These are phyloP conservation scores for Aspergillus viridinutans DNA, from an alignment of 2,329 filamentous ascomycete genomes.

Conservation along the genomic window DNA sequence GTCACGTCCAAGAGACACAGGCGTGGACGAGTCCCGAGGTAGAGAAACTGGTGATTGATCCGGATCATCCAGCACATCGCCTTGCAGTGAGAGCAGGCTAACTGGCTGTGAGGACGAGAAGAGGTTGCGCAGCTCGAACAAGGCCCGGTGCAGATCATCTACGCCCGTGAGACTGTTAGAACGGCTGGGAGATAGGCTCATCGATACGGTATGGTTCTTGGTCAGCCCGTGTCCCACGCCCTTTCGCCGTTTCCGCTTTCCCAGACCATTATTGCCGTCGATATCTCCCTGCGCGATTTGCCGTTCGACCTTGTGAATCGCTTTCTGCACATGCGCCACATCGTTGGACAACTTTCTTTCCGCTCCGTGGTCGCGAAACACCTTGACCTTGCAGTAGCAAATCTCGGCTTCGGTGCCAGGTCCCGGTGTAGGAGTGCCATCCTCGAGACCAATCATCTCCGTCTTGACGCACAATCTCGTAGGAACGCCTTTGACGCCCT, in stretches of 20 bases:
- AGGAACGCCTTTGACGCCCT: constrained; percentile 90
- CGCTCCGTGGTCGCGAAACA: constrained; percentile 88
- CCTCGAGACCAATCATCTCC: constrained; percentile 49
- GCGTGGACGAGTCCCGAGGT: constrained; percentile 17
- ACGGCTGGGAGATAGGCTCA: constrained; percentile 31
- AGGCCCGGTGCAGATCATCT: constrained; percentile 33
- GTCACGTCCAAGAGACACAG: background rate
- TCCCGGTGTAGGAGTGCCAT: constrained; percentile 33
- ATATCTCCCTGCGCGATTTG: constrained; percentile 70
- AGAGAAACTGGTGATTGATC: constrained; percentile 33
- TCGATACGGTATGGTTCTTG: background rate
- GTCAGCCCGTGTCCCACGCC: constrained; percentile 34
- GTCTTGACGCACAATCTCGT: constrained; percentile 87
- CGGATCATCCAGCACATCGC: constrained; percentile 35
- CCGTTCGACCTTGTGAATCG: constrained; percentile 87
- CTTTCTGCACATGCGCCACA: constrained; percentile 85
- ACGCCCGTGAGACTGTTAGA: constrained; percentile 68
- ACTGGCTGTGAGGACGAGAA: constrained; percentile 32
- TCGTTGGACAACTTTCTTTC: constrained; percentile 90
- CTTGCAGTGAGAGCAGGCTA: constrained; percentile 31
- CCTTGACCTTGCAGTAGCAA: constrained; percentile 87
- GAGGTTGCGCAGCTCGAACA: constrained; percentile 33
- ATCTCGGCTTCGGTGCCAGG: constrained; percentile 40
- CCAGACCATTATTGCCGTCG: constrained; percentile 46
- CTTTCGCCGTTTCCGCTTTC: constrained; percentile 55